Evolutionary conservation across 768 basidiomycete genomes (phyloP).

Genomic region (Suillus paluster): DNA sequence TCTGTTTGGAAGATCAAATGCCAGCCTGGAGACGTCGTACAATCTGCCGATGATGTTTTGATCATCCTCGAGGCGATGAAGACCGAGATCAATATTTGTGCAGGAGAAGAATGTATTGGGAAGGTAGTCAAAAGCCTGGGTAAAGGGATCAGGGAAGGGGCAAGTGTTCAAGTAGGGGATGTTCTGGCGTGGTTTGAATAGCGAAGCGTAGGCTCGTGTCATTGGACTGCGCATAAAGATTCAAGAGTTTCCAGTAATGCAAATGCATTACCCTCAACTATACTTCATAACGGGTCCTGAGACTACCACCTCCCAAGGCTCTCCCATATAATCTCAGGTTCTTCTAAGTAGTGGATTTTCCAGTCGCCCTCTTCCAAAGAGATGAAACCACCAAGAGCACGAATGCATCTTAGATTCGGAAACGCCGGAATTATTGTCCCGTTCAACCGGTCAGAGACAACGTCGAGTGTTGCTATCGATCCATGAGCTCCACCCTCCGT

Average conservation of each 20-base stretch:
- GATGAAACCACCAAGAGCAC: too few species aligned
- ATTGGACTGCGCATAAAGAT: not conserved
- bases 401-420: not conserved
- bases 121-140: slow-evolving; percentile 46
- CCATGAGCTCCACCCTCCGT: not conserved
- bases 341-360: not conserved
- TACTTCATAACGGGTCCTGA: not conserved
- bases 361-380: not conserved
- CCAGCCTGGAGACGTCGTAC: slow-evolving; percentile 45
- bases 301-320: not conserved
- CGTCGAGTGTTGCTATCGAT: not conserved
- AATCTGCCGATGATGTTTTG: slow-evolving; percentile 46
- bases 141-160: slow-evolving; percentile 47
- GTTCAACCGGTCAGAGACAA: not conserved
- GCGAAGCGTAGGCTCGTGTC: too few species aligned
- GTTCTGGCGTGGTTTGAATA: slow-evolving; percentile 40
- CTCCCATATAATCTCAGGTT: not conserved
- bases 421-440: not conserved
- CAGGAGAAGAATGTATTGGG: slow-evolving; percentile 50
- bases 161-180: slow-evolving; percentile 51
- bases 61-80: slow-evolving; percentile 70
- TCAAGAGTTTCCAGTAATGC: not conserved
- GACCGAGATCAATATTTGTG: slow-evolving; percentile 56
- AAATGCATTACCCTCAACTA: not conserved
- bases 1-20: slow-evolving; percentile 53